These are phyloP conservation scores for Diaporthe helianthi DNA, from an alignment of 2,329 filamentous ascomycete genomes.

Conservation along the genomic window DNA sequence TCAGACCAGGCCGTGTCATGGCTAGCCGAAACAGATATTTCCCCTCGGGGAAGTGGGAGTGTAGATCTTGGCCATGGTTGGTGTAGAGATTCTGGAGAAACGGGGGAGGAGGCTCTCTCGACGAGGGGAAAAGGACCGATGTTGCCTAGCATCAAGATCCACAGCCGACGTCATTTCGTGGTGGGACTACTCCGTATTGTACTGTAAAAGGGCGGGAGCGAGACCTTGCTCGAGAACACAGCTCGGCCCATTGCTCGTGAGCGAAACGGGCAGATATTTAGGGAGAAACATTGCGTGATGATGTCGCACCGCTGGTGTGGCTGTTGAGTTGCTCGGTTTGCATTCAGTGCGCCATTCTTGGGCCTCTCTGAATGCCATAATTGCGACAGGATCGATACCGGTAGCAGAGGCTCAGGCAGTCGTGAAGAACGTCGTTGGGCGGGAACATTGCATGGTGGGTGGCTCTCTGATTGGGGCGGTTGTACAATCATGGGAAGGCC, in stretches of 20 bases:
- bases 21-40: slow-evolving; percentile 17
- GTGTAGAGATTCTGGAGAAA: slow-evolving; percentile 22
- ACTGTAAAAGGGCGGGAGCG: slow-evolving; percentile 6
- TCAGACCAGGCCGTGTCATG: not conserved
- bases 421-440: not conserved
- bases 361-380: not conserved
- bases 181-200: no score
- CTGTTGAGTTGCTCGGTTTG: not conserved
- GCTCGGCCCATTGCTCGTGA: not conserved
- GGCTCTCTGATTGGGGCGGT: slow-evolving; percentile 9
- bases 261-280: no score
- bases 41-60: slow-evolving; percentile 24
- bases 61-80: slow-evolving; percentile 10
- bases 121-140: slow-evolving; percentile 13
- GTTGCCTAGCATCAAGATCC: slow-evolving; percentile 11
- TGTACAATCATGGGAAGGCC: not conserved
- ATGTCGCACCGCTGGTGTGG: not conserved
- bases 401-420: not conserved
- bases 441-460: not conserved
- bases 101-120: not conserved
- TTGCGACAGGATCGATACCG: no score
- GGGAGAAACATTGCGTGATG: not conserved
- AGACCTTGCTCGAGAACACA: not conserved
- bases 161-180: slow-evolving; percentile 23
- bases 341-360: not conserved